These are phyloP conservation scores for Fusarium denticulatum DNA, from an alignment of 2,329 filamentous ascomycete species.

Conservation along the genomic window DNA sequence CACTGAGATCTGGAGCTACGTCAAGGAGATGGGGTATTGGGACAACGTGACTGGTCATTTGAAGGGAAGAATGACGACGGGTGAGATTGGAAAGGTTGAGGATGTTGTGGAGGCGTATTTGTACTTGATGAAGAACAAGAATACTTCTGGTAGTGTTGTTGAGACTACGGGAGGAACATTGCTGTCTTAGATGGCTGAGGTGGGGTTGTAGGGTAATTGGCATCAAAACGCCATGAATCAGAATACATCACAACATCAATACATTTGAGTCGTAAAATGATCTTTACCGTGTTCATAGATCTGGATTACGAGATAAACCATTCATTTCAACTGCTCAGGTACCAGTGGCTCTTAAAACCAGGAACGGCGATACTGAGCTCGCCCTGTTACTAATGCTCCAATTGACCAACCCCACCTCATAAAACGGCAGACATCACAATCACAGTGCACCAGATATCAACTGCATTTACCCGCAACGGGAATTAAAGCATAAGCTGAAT, in stretches of 20 bases:
- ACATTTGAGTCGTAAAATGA: fast-evolving
- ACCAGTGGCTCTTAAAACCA: too few relatives aligned
- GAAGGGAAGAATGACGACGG: slow-evolving; percentile 30
- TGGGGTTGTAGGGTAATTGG: background rate
- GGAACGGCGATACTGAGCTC: too few relatives aligned
- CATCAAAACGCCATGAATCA: background rate
- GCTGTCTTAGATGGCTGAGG: slow-evolving; percentile 10
- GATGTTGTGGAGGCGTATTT: slow-evolving; percentile 37
- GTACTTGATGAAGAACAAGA: slow-evolving; percentile 40
- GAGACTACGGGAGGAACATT: slow-evolving; percentile 35
- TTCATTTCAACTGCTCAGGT: too few relatives aligned
- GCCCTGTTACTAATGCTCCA: too few relatives aligned
- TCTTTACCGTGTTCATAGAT: fast-evolving
- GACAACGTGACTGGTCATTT: slow-evolving; percentile 18
- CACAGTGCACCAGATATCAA: background rate
- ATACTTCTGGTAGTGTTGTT: slow-evolving; percentile 31
- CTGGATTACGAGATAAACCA: too few relatives aligned
- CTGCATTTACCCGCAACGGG: background rate
- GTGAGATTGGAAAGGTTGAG: slow-evolving; percentile 21
- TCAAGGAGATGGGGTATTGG: slow-evolving; percentile 31
- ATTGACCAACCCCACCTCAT: background rate
- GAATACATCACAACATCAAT: background rate
- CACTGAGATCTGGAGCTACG: slow-evolving; percentile 28
- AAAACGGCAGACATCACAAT: fast-evolving
- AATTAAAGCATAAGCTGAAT: background rate